Conservation (phyloP, 257 asterid genomes). For the Striga asiatica region DNA sequence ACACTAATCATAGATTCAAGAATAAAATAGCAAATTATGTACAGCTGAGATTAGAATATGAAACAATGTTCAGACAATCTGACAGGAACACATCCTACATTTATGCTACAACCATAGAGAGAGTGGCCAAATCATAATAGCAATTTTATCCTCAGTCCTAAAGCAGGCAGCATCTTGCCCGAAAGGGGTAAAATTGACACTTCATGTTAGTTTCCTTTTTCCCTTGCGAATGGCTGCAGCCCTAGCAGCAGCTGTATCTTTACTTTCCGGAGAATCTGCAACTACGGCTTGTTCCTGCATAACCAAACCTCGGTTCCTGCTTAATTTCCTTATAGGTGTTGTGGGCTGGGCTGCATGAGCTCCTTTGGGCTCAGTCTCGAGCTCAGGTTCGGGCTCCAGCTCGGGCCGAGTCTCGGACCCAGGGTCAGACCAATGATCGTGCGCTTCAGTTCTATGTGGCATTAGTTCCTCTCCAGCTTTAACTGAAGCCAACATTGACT, state of each 20-base stretch:
- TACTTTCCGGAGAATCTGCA: slow-evolving; percentile 76
- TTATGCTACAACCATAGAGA: slow-evolving; percentile 17
- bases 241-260: slow-evolving; percentile 24
- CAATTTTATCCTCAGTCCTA: background rate
- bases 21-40: background rate
- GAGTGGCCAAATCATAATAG: slow-evolving; percentile 12
- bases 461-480: slow-evolving; percentile 67
- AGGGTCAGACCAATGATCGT: too few relatives aligned
- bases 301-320: slow-evolving; percentile 83
- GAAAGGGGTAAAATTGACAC: background rate
- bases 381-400: too few relatives aligned
- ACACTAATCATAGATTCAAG: background rate
- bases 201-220: slow-evolving; percentile 48
- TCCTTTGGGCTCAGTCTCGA: slow-evolving; percentile 22
- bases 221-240: slow-evolving; percentile 54
- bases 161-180: background rate
- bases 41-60: slow-evolving; percentile 12
- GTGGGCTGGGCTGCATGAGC: slow-evolving; percentile 33
- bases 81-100: too few relatives aligned
- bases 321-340: slow-evolving; percentile 80
- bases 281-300: slow-evolving; percentile 71
- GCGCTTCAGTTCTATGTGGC: slow-evolving; percentile 55
- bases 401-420: too few relatives aligned
- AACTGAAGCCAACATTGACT: slow-evolving; percentile 69
- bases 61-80: background rate